These are phyloP conservation scores for Nasturtium officinale DNA, from an alignment of 345 rosid species.

Conservation along the genomic window DNA sequence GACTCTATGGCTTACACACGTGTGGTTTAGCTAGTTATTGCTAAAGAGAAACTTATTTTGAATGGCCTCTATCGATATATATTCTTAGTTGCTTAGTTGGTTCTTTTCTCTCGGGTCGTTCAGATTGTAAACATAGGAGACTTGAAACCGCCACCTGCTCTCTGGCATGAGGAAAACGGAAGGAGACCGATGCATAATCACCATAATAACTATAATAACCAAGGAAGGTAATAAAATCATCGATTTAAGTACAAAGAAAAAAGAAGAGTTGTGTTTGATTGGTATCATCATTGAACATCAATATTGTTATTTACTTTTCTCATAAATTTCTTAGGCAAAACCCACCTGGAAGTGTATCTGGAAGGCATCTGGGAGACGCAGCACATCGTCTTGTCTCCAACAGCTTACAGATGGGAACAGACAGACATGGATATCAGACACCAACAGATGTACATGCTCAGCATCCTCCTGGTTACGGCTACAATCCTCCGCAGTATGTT, in stretches of 20 bases:
- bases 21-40: constrained; percentile 2
- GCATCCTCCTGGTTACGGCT: constrained; percentile 42
- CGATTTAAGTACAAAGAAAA: background rate
- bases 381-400: constrained; percentile 74
- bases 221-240: constrained; percentile 40
- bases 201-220: constrained; percentile 23
- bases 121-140: constrained; percentile 71
- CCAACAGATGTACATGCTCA: constrained; percentile 40
- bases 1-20: background rate
- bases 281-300: background rate
- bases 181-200: constrained; percentile 63
- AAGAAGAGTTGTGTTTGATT: background rate
- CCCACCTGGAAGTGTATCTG: constrained; percentile 60
- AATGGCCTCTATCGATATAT: background rate
- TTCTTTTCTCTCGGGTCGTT: constrained; percentile 10
- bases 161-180: constrained; percentile 92
- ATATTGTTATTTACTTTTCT: constrained; percentile 19
- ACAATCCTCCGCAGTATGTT: constrained; percentile 37
- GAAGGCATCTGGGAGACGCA: constrained; percentile 78
- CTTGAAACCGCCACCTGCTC: constrained; percentile 67
- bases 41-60: constrained; percentile 4
- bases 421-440: constrained; percentile 41
- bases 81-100: constrained; percentile 3
- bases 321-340: constrained; percentile 54
- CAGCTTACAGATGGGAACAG: constrained; percentile 62